Conservation (phyloP, 2,329 filamentous ascomycete genomes). For the Exserohilum rostratum region DNA sequence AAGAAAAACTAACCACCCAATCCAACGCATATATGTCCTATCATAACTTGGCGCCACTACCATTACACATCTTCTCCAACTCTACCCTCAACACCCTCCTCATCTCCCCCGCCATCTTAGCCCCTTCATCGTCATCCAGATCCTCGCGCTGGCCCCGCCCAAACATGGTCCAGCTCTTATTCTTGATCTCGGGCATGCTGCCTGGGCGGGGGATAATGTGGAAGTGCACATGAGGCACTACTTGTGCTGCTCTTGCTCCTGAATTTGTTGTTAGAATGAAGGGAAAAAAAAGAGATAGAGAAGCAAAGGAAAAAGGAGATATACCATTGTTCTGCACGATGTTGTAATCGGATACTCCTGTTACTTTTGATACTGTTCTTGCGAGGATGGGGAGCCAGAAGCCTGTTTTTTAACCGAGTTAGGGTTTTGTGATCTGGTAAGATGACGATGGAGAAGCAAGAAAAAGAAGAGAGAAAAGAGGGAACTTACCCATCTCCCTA, state of each 20-base stretch:
- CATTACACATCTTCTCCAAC: slow-evolving; percentile 31
- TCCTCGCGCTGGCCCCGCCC: slow-evolving; percentile 74
- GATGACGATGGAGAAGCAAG: no score
- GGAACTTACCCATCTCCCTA: slow-evolving; percentile 65
- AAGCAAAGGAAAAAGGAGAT: slow-evolving; percentile 8
- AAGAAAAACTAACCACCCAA: neutral
- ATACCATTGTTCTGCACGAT: slow-evolving; percentile 91
- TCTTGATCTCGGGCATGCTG: slow-evolving; percentile 57
- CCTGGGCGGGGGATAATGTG: slow-evolving; percentile 85
- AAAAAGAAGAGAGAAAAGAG: no score
- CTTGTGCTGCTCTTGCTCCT: slow-evolving; percentile 84
- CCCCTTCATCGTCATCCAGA: slow-evolving; percentile 76
- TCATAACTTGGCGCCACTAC: slow-evolving; percentile 10
- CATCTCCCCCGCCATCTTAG: slow-evolving; percentile 61
- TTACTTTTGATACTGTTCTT: slow-evolving; percentile 70
- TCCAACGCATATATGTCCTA: neutral
- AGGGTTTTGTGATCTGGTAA: no score
- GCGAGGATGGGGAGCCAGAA: slow-evolving; percentile 73
- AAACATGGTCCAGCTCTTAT: slow-evolving; percentile 81
- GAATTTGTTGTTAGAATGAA: neutral
- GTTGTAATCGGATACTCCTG: slow-evolving; percentile 85
- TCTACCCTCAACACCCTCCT: slow-evolving; percentile 50
- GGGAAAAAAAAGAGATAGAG: neutral
- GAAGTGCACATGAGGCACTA: slow-evolving; percentile 92
- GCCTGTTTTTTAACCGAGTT: no score